These are phyloP conservation scores for Cytospora chrysosperma DNA, from an alignment of 2,329 filamentous ascomycete species.

Conservation along the genomic window DNA sequence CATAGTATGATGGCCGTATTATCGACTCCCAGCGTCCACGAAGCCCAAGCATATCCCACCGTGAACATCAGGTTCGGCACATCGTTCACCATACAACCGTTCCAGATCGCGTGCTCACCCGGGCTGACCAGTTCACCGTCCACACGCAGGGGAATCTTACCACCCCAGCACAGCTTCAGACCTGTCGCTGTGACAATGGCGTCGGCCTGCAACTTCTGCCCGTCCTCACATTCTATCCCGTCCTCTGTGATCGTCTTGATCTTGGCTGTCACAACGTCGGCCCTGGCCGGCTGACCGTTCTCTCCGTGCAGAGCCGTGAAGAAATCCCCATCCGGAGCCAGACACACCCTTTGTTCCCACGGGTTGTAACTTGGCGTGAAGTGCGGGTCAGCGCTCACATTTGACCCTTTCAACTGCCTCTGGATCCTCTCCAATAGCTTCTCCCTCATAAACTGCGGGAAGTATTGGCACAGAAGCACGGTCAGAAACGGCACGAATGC, in stretches of 20 bases:
- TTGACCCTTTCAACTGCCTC: conserved; percentile 54
- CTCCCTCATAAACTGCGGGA: conserved; percentile 64
- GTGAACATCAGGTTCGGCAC: conserved; percentile 60
- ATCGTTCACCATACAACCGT: conserved; percentile 59
- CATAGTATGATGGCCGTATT: conserved; percentile 25
- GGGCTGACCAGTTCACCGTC: conserved; percentile 8
- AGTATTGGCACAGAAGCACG: conserved; percentile 49
- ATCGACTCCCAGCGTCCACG: conserved; percentile 64
- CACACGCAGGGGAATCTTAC: conserved; percentile 6
- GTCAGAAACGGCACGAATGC: conserved; percentile 14
- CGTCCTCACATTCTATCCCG: conserved; percentile 44
- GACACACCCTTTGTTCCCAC: conserved; percentile 69
- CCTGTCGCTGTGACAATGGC: conserved; percentile 67
- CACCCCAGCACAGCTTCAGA: conserved; percentile 15
- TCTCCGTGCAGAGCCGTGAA: conserved; percentile 35
- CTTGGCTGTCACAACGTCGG: conserved; percentile 43
- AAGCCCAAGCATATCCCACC: conserved; percentile 59
- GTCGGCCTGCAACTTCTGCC: conserved; percentile 52
- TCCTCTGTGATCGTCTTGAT: conserved; percentile 46
- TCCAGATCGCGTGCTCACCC: conserved; percentile 43
- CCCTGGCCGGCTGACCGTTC: conserved; percentile 38
- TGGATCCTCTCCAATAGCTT: conserved; percentile 54
- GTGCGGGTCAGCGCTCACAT: conserved; percentile 45
- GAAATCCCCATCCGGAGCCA: conserved; percentile 49
- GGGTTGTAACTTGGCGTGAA: conserved; percentile 34